A percentile compares a stretch with the other conserved stretches of the same genome.
These are phyloP conservation scores for Coniochaeta sp. DNA, from an alignment of 2,329 filamentous ascomycete genomes.

Conservation along the genomic window DNA sequence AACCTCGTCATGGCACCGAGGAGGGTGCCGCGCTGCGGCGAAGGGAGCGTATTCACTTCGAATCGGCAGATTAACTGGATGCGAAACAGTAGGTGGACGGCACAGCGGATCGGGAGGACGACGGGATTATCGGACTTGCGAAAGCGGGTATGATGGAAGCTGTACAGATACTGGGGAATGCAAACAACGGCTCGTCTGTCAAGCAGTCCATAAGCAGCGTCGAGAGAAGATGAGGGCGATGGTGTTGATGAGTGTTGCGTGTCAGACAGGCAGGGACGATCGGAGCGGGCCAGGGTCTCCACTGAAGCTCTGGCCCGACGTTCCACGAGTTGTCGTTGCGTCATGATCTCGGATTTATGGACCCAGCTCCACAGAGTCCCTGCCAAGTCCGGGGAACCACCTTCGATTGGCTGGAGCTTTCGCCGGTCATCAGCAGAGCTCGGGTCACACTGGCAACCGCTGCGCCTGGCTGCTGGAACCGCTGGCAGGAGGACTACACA, in stretches of 20 bases:
- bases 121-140: background rate
- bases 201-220: background rate
- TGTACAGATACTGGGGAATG: background rate
- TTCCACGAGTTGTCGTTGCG: background rate
- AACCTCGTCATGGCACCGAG: constrained; percentile 27
- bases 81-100: background rate
- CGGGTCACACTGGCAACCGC: too few species aligned
- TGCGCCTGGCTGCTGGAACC: too few species aligned
- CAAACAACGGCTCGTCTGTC: background rate
- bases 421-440: background rate
- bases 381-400: background rate
- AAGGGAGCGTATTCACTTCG: background rate
- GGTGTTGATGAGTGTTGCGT: background rate
- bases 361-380: background rate
- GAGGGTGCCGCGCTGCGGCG: background rate
- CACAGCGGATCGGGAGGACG: background rate
- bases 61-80: background rate
- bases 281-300: background rate
- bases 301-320: background rate
- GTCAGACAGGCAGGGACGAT: background rate
- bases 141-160: background rate
- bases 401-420: background rate
- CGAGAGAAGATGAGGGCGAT: background rate
- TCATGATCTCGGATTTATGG: background rate
- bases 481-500: too few species aligned